These are phyloP conservation scores for Botrytis deweyae DNA, from an alignment of 2,329 filamentous ascomycete genomes.

Conservation along the genomic window DNA sequence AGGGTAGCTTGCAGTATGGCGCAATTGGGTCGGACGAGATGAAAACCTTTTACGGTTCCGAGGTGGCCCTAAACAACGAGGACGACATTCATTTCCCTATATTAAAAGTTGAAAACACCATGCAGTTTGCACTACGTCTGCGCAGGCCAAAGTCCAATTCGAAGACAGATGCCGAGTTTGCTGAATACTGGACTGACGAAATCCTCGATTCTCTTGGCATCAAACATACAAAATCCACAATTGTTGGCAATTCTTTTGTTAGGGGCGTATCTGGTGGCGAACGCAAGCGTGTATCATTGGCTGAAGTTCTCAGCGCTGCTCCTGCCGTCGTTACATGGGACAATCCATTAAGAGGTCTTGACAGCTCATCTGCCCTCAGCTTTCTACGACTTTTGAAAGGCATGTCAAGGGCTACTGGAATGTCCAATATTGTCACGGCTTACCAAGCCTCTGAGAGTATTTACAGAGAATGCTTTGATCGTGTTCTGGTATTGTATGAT, in stretches of 20 bases:
- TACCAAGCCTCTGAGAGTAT: background rate
- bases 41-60: slow-evolving; percentile 48
- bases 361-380: slow-evolving; percentile 66
- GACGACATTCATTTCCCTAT: slow-evolving; percentile 52
- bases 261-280: slow-evolving; percentile 63
- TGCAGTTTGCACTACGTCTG: slow-evolving; percentile 55
- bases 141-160: slow-evolving; percentile 51
- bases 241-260: slow-evolving; percentile 58
- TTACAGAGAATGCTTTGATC: background rate
- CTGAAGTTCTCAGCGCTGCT: slow-evolving; percentile 44
- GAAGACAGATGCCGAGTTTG: slow-evolving; percentile 50
- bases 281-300: slow-evolving; percentile 59
- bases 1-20: slow-evolving; percentile 59
- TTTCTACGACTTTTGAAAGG: slow-evolving; percentile 59
- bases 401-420: slow-evolving; percentile 47
- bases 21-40: slow-evolving; percentile 44
- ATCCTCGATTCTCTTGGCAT: slow-evolving; percentile 45
- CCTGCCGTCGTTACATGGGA: slow-evolving; percentile 61
- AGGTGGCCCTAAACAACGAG: slow-evolving; percentile 57
- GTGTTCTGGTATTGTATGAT: background rate
- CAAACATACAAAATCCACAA: slow-evolving; percentile 54
- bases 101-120: slow-evolving; percentile 51
- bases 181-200: slow-evolving; percentile 38
- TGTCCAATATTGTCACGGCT: background rate
- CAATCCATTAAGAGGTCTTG: slow-evolving; percentile 63